phyloP scores from a whole-genome alignment of 192 early-diverging fungal genomes.

The Rhizophlyctis rosea region DNA sequence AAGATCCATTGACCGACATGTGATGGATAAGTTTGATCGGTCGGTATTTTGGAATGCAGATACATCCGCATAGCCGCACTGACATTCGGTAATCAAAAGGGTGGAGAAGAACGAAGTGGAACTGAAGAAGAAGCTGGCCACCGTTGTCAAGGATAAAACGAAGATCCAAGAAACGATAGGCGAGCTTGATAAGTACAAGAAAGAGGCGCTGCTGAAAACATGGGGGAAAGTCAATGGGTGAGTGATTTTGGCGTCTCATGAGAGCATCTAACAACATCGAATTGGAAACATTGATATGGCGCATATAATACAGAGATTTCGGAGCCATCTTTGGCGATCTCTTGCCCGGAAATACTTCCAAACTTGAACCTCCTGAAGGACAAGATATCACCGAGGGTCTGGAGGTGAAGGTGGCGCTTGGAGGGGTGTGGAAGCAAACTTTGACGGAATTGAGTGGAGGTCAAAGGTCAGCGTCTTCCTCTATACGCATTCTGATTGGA shows the following conservation, averaged over 20 bases:
- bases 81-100: constrained; percentile 29
- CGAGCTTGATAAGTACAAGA: constrained; percentile 86
- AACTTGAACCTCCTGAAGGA: constrained; percentile 82
- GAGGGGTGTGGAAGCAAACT: constrained; percentile 95
- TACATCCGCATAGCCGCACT: constrained; percentile 3
- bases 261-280: not conserved
- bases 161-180: constrained; percentile 94
- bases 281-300: constrained; percentile 7
- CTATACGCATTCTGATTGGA: not conserved
- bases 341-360: constrained; percentile 86
- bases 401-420: constrained; percentile 92
- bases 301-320: constrained; percentile 69
- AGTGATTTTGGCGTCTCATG: constrained; percentile 23
- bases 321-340: constrained; percentile 94
- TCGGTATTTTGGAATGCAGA: constrained; percentile 33
- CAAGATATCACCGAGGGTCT: constrained; percentile 76
- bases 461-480: constrained; percentile 59
- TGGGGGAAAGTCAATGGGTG: constrained; percentile 87
- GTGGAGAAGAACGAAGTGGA: constrained; percentile 86
- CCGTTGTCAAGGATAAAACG: constrained; percentile 86
- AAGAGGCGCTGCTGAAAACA: constrained; percentile 82
- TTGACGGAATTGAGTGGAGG: constrained; percentile 96
- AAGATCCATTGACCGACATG: constrained; percentile 84
- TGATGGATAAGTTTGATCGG: constrained; percentile 95
- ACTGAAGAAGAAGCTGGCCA: constrained; percentile 82